phyloP scores from a whole-genome alignment of 176 grass and related monocot genomes.

The Juncus inflexus region DNA sequence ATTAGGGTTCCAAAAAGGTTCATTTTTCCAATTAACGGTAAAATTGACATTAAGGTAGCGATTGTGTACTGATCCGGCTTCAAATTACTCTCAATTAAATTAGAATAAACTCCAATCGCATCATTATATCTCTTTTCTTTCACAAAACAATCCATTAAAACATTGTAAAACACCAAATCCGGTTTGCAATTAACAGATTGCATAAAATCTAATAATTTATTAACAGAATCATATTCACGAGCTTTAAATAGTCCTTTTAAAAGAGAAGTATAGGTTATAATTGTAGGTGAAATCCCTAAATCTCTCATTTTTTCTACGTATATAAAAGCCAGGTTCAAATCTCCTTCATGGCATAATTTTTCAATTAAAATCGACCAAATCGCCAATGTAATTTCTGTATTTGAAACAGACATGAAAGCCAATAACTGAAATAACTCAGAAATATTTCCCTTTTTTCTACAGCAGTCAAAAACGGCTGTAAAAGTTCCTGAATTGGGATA shows the following conservation, averaged over 20 bases:
- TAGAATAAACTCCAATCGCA: conserved; percentile 45
- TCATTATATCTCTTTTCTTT: conserved; percentile 52
- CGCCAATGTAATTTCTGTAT: conserved; percentile 30
- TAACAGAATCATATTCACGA: conserved; percentile 41
- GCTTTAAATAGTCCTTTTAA: conserved; percentile 55
- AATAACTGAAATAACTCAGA: conserved; percentile 54
- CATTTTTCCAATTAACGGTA: conserved; percentile 41
- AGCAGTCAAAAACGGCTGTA: conserved; percentile 48
- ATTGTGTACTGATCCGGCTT: conserved; percentile 71
- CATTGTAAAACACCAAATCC: conserved; percentile 78
- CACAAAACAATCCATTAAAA: conserved; percentile 70
- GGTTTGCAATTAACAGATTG: conserved; percentile 43
- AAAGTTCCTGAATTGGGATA: conserved; percentile 35
- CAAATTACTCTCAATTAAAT: conserved; percentile 41
- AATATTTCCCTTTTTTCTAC: conserved; percentile 49
- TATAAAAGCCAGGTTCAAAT: conserved; percentile 43
- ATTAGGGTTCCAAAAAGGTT: conserved; percentile 48
- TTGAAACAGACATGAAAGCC: conserved; percentile 47
- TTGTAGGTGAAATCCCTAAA: conserved; percentile 43
- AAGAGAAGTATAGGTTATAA: conserved; percentile 72
- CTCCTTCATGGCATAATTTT: conserved; percentile 40
- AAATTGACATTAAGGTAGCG: conserved; percentile 51
- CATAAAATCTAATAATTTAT: conserved; percentile 50
- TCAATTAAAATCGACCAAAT: conserved; percentile 85
- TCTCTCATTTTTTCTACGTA: conserved; percentile 55